Evolutionary conservation across 495 filamentous ascomycete species (phyloP).

Genomic region (Penicillium cataractarum): DNA sequence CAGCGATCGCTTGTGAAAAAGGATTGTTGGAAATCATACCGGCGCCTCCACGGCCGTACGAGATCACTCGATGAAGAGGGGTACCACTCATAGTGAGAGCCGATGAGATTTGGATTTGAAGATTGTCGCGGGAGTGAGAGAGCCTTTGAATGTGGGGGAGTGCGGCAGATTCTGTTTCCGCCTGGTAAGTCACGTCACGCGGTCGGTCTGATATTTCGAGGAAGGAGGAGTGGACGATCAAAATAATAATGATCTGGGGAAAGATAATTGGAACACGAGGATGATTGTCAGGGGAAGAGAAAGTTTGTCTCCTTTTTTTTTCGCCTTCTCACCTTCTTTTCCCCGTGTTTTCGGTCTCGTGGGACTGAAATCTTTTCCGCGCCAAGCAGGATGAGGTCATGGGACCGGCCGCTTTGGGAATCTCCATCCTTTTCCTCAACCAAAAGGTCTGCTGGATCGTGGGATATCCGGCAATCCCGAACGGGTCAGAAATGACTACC

Average conservation of each 20-base stretch:
- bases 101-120: neutral
- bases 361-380: slow-evolving; percentile 21
- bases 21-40: slow-evolving; percentile 34
- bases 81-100: slow-evolving; percentile 28
- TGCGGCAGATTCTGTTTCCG: slow-evolving; percentile 21
- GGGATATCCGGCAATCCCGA: no score
- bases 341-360: neutral
- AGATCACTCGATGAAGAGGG: slow-evolving; percentile 50
- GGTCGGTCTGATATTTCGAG: slow-evolving; percentile 2
- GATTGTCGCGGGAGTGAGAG: no score
- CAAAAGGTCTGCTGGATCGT: neutral
- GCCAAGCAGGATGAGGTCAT: slow-evolving; percentile 28
- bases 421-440: neutral
- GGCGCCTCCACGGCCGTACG: slow-evolving; percentile 59
- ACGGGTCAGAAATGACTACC: no score
- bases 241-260: neutral
- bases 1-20: neutral
- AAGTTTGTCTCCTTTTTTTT: neutral
- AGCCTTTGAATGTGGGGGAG: slow-evolving; percentile 5
- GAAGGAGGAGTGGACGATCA: neutral
- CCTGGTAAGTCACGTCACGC: slow-evolving; percentile 1
- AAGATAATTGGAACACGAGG: neutral
- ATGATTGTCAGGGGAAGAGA: neutral
- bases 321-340: neutral
- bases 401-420: slow-evolving; percentile 9